These are phyloP conservation scores for Pseudomonodictys pantanalensis DNA, from an alignment of 495 filamentous ascomycete genomes.

Conservation along the genomic window DNA sequence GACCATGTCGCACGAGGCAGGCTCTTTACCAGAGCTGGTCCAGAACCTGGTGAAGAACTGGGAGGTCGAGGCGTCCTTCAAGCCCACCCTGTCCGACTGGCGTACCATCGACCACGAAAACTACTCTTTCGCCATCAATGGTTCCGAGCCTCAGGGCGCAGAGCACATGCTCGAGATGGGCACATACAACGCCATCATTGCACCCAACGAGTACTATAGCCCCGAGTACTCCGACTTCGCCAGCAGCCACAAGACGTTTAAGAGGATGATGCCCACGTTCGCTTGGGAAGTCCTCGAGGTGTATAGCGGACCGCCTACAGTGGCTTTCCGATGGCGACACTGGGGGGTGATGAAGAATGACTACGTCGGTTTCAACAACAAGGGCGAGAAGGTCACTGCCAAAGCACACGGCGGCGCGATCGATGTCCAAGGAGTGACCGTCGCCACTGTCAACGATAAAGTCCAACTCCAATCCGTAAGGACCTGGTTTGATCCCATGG, in stretches of 20 bases:
- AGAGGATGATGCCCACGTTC: slow-evolving; percentile 68
- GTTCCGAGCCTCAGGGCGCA: slow-evolving; percentile 51
- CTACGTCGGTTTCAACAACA: slow-evolving; percentile 58
- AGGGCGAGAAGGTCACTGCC: slow-evolving; percentile 58
- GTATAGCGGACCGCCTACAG: slow-evolving; percentile 58
- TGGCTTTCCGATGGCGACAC: slow-evolving; percentile 62
- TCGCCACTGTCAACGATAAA: slow-evolving; percentile 59
- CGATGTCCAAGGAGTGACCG: slow-evolving; percentile 55
- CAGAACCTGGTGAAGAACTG: slow-evolving; percentile 71
- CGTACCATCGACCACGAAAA: slow-evolving; percentile 55
- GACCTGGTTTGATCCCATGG: slow-evolving; percentile 62
- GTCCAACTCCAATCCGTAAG: slow-evolving; percentile 56
- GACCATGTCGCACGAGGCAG: slow-evolving; percentile 51
- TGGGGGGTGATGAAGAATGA: slow-evolving; percentile 65
- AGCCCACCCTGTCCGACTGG: slow-evolving; percentile 58
- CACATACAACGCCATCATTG: slow-evolving; percentile 66
- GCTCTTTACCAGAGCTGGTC: slow-evolving; percentile 56
- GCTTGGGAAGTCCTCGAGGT: slow-evolving; percentile 69
- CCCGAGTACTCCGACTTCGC: slow-evolving; percentile 57
- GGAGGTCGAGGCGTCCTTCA: slow-evolving; percentile 69
- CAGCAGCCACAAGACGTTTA: slow-evolving; percentile 63
- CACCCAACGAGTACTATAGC: slow-evolving; percentile 59
- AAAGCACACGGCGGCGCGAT: slow-evolving; percentile 53
- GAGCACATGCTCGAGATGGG: slow-evolving; percentile 65
- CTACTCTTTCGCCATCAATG: slow-evolving; percentile 63